Evolutionary conservation across 1,139 yeast genomes (phyloP), one percentile per base, ranked within the genome.

Genomic region (Kodamaea plutei): DNA sequence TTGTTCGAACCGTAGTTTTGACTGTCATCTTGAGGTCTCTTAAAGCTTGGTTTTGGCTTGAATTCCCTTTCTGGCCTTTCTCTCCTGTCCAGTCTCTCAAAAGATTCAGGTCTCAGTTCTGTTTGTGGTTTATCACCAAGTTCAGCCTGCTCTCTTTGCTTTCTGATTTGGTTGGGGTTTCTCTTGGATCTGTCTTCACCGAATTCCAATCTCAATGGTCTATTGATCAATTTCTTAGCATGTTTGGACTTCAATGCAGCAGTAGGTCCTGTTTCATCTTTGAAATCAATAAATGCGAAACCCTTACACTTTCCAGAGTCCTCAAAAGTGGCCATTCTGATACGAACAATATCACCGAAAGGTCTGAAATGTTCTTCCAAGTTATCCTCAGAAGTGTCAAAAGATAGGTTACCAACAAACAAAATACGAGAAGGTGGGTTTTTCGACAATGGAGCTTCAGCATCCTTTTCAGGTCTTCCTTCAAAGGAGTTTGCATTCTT

Each of bases 261-360:
- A 0, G 94, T 84, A 25, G 96, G 89, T 4, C 93, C 89, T 18
- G 73, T 75, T 41, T 82, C 84, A 43, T 80, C 81, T 44, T 68
- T 73, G 61, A 89, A 91, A 57, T 91, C 98, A 24, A 91, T 63
- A 51, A 91, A 91, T 1, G 96, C 91, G 66, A 89, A 91, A 2
- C 98, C 98, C 56, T 91, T 91, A 64, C 97, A 91, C 54, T 88
- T 89, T 2, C 97, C 97, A 25, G 84, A 67, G 52, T 91, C 98
- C 60, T 91, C 91, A 56, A 91, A 91, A 6, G 98, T 89, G 2
- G 97, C 97, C 95, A 89, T 89, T 56, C 98, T 75, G 33, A 89
- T 76, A 45, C 75, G 77, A 19, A 70, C 62, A 36, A 88, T 88
- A 38, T 84, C 89, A 18, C 96, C 96, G 50, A 84, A 80, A 44